Base-by-base conservation (phyloP, 2,329 filamentous ascomycete genomes). In the Podosphaera fusca region DNA sequence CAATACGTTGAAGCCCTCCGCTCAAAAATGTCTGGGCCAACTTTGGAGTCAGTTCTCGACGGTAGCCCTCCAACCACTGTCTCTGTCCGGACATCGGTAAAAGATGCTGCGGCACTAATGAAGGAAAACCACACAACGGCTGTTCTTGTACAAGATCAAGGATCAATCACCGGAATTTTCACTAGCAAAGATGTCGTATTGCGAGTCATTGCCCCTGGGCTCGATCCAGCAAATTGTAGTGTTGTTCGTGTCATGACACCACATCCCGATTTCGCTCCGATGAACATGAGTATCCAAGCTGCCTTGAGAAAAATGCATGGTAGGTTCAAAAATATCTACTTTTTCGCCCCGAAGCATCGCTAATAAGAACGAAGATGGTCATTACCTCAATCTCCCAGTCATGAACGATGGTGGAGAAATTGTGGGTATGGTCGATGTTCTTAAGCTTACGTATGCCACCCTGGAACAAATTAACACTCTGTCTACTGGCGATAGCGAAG, bases 181-280 rank as follows among this genome's bases (percentile, higher is more conserved):
- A 98, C 92, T 59, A 96, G 92, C 75, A 98, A 98, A 74, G 92
- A 98, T 72, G 90, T 98, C 55, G 92, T 98, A 59, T 78, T 98
- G 58, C 87, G 92, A 70, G 92, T 98, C 59, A 98, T 98, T 72
- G 92, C 92, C 57, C 92, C 92, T 55, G 92, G 92, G 21, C 77
- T 98, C 59, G 92, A 98, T 69, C 92, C 92, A 51, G 78, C 81
- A 59, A 96, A 84, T 66, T 98, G 92, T 77, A 96, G 90, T 69
- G 92, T 98, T 60, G 90, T 98, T 62, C 84, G 92, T 64, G 92
- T 98, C 63, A 98, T 98, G 92, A 98, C 92, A 38, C 92, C 92
- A 62, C 92, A 98, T 69, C 92, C 92, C 5, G 92, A 98, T 70
- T 98, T 98, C 77, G 92, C 92, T 58, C 89, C 92, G 35, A 87